A percentile compares a stretch with the other conserved stretches of the same genome.
These are phyloP conservation scores for Salmacisia buchloeana DNA, from an alignment of 1,284 basidiomycete species.

Conservation along the genomic window DNA sequence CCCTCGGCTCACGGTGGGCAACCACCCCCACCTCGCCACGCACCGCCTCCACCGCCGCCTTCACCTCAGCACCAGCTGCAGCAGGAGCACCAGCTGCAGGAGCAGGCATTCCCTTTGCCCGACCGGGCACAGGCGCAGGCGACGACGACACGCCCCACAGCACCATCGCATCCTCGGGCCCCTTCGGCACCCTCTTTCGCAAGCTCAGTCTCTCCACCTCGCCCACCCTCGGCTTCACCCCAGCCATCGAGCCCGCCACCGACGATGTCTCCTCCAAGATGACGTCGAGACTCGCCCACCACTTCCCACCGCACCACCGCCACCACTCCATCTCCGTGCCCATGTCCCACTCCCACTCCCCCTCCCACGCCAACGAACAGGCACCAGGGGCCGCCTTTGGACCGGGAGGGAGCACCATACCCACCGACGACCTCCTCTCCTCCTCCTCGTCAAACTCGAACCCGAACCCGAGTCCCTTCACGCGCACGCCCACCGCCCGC, in stretches of 20 bases:
- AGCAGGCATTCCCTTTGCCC: too few species aligned
- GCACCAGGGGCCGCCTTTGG: not conserved
- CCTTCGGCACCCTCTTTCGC: not conserved
- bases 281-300: too few species aligned
- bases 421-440: not conserved
- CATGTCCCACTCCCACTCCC: too few species aligned
- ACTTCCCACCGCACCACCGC: not conserved
- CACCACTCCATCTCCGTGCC: not conserved
- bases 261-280: too few species aligned
- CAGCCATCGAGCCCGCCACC: too few species aligned
- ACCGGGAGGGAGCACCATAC: not conserved
- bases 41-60: not conserved
- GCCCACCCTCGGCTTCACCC: too few species aligned
- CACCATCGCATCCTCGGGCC: too few species aligned
- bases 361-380: not conserved
- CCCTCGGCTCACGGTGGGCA: not conserved
- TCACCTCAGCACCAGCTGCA: not conserved
- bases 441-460: not conserved
- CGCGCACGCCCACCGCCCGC: not conserved
- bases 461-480: not conserved
- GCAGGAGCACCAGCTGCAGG: too few species aligned
- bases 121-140: not conserved
- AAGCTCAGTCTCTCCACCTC: slow-evolving; percentile 4
- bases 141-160: too few species aligned
- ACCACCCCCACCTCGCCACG: not conserved